Conservation (phyloP, 306 rosid species). For the Cajanus cajan region DNA sequence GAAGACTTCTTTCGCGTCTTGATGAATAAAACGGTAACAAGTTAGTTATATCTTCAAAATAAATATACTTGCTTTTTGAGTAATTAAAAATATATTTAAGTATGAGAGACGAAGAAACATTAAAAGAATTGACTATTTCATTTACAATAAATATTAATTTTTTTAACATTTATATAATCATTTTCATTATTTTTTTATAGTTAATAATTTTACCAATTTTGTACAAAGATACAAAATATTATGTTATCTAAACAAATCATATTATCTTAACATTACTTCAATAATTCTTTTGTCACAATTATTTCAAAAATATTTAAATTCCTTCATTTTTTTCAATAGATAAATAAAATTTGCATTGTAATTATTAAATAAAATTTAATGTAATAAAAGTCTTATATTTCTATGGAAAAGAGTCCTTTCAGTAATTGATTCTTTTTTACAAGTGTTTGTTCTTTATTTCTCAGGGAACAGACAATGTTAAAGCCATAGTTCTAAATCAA, state of each 20-base stretch:
- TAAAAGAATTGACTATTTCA: neutral
- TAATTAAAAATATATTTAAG: neutral
- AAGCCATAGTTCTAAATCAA: slow-evolving; percentile 20
- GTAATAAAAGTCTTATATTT: neutral
- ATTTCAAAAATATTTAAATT: too few species aligned
- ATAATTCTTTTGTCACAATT: neutral
- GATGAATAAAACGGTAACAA: neutral
- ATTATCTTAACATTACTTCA: neutral
- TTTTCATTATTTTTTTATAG: neutral
- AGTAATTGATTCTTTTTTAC: neutral
- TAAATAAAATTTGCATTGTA: neutral
- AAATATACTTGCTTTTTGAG: neutral
- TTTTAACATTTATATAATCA: neutral
- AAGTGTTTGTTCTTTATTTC: neutral
- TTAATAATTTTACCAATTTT: neutral
- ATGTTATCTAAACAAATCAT: neutral
- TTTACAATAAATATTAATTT: neutral
- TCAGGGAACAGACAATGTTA: slow-evolving; percentile 14
- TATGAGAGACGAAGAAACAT: too few species aligned
- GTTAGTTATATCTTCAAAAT: neutral
- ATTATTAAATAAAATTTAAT: neutral
- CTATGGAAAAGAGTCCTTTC: neutral
- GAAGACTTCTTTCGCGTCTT: neutral
- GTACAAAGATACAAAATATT: neutral
- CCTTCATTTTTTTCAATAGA: neutral